These are phyloP conservation scores for Leccinum griseonigrum DNA, from an alignment of 1,284 basidiomycete genomes.

Conservation along the genomic window DNA sequence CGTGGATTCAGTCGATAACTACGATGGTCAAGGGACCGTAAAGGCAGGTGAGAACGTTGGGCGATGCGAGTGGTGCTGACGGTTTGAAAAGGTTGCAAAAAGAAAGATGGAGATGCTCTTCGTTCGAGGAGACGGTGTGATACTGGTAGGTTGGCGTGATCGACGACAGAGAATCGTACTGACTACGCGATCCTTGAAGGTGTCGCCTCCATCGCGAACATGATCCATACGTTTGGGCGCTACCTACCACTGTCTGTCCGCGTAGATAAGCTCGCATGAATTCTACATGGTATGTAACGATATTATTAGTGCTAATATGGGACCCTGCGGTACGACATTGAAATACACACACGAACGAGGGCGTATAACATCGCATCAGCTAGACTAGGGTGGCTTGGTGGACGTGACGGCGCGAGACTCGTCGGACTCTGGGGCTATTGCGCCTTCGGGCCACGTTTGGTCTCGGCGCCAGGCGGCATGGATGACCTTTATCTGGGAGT, in stretches of 20 bases:
- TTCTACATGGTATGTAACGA: constrained; percentile 11
- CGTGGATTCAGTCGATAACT: constrained; percentile 68
- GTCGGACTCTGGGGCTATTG: constrained; percentile 55
- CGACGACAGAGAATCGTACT: constrained; percentile 4
- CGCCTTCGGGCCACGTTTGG: constrained; percentile 67
- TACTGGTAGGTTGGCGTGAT: constrained; percentile 59
- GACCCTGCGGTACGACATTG: constrained; percentile 2
- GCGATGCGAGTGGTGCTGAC: constrained; percentile 9
- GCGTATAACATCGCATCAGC: not conserved
- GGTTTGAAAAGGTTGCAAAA: constrained; percentile 74
- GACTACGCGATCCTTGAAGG: constrained; percentile 40
- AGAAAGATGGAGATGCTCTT: constrained; percentile 98
- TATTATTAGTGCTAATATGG: constrained; percentile 7
- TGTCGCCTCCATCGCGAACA: constrained; percentile 71
- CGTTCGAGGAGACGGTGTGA: constrained; percentile 94
- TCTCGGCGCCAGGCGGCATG: constrained; percentile 73
- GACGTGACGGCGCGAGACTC: constrained; percentile 28
- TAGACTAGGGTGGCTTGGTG: constrained; percentile 11
- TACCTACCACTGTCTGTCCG: constrained; percentile 24
- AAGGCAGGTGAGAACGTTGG: constrained; percentile 44
- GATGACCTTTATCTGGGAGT: constrained; percentile 60
- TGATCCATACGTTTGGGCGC: constrained; percentile 28
- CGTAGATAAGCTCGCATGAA: constrained; percentile 23
- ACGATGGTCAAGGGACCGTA: constrained; percentile 52
- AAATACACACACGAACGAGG: constrained; percentile 12